Conservation (phyloP, 805 yeast genomes). For the Saturnispora besseyi region DNA sequence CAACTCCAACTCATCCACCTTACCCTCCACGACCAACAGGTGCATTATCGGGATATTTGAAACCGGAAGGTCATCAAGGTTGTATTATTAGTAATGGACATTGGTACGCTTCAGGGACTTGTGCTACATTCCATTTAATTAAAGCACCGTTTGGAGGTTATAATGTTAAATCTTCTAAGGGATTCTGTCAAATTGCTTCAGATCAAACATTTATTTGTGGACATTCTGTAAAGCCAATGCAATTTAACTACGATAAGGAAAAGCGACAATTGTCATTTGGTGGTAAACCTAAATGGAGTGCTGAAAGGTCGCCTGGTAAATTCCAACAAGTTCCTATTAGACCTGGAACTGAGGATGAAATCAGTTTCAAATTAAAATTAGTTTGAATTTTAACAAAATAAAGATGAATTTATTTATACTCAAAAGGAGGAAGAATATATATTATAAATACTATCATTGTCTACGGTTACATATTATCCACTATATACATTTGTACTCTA, state of each 20-base stretch:
- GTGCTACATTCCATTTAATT: conserved; percentile 62
- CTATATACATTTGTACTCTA: conserved; percentile 1
- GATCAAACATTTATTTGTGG: conserved; percentile 26
- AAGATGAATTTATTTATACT: not conserved
- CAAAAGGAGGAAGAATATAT: not conserved
- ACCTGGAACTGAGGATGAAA: conserved; percentile 33
- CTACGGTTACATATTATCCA: not conserved
- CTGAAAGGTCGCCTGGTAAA: conserved; percentile 35
- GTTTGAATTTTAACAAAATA: not conserved
- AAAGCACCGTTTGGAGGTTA: conserved; percentile 68
- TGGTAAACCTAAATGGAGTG: conserved; percentile 55
- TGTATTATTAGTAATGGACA: conserved; percentile 81
- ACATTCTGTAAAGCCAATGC: conserved; percentile 34
- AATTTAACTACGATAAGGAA: conserved; percentile 46
- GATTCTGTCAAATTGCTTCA: conserved; percentile 51
- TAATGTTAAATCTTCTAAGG: conserved; percentile 58
- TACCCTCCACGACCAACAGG: conserved; percentile 27
- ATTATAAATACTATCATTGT: not conserved
- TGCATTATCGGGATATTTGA: conserved; percentile 38
- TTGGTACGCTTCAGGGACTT: conserved; percentile 76
- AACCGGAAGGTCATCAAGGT: conserved; percentile 46
- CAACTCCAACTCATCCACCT: conserved; percentile 24
- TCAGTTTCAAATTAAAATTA: conserved; percentile 6
- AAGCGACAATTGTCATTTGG: conserved; percentile 47
- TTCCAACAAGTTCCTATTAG: conserved; percentile 40